Base-by-base conservation (phyloP, 2,329 filamentous ascomycete species). In the Exserohilum rostratum region DNA sequence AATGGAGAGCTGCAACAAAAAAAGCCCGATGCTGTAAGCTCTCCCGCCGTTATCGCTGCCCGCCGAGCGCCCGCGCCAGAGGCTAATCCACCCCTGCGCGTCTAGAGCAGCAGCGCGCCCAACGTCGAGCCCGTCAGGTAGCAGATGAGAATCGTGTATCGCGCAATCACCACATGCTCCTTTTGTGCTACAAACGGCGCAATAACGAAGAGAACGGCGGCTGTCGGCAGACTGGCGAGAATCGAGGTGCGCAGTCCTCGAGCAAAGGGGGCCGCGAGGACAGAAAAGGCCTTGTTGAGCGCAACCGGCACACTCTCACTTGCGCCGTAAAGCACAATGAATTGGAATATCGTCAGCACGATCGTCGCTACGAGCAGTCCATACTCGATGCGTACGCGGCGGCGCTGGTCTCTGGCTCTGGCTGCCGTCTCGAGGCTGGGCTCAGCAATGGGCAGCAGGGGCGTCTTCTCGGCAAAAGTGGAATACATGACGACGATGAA, bases 111-210 rank as follows among this genome's bases (percentile, higher is more conserved):
- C 52, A 64, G 40, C 34, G 65, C 64, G 6, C 64, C 66, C 46
- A 55, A 50, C 27, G 57, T 58, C 30, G 62, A 57, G 17, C 66
- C 62, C 13, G 62, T 43, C 20, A 69, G 56, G 50, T 69, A 69
- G 46, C 60, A 64, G 20, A 69, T 54, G 30, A 69, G 43, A 5
- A 62, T 56, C 25, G 62, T 42, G 34, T 68, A 68, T 34, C 65
- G 56, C 35, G 51, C 58, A 35, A 58, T 46, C 2, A 58, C 55
- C 11, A 68, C 43, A 6, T 44, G 52, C 34, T 65, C 60, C n/a
- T 52, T 50, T 13, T 52, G 58, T 11, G 58, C 60, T 9, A 69
- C 33, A 18, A 57, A 62, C 3, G 66, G 64, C 6, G 58, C 60
- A 4, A 58, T 60, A 33, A 69, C 29, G 52, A 69, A 64, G 13